Conservation (phyloP, 2,329 filamentous ascomycete genomes). For the Fusarium multiceps region DNA sequence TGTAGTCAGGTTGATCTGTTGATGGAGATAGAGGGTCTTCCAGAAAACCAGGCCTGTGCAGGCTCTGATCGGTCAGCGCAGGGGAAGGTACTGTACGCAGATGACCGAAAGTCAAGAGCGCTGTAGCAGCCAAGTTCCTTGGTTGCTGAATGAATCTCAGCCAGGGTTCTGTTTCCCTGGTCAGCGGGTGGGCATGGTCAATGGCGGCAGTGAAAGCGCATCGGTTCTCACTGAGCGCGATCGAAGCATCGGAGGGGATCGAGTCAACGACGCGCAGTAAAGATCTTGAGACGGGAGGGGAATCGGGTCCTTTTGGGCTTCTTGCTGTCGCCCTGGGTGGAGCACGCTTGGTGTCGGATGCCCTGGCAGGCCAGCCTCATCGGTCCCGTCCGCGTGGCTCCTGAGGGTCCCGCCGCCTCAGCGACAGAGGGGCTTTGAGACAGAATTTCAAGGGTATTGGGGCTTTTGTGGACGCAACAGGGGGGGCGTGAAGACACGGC, state of each 20-base stretch:
- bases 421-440: slow-evolving; percentile 22
- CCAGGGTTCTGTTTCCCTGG: slow-evolving; percentile 32
- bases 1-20: slow-evolving; percentile 1
- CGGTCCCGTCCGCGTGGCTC: slow-evolving; percentile 42
- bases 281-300: slow-evolving; percentile 44
- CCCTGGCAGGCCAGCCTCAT: slow-evolving; percentile 40
- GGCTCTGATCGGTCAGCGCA: slow-evolving; percentile 3
- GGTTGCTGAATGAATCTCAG: slow-evolving; percentile 8
- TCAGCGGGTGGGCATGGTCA: slow-evolving; percentile 24
- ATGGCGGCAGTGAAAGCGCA: slow-evolving; percentile 19
- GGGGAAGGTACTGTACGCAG: slow-evolving; percentile 10
- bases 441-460: slow-evolving; percentile 24
- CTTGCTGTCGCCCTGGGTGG: slow-evolving; percentile 11
- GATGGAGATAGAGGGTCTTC: slow-evolving; percentile 15
- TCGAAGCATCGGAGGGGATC: slow-evolving; percentile 28
- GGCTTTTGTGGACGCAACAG: not conserved
- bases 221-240: slow-evolving; percentile 30
- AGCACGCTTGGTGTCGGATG: slow-evolving; percentile 18
- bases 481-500: slow-evolving; percentile 21
- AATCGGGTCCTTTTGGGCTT: slow-evolving; percentile 39
- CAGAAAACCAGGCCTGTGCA: slow-evolving; percentile 17
- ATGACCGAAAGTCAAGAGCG: slow-evolving; percentile 18
- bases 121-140: slow-evolving; percentile 37
- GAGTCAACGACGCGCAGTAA: slow-evolving; percentile 39
- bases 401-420: slow-evolving; percentile 29